A percentile compares a stretch with the other conserved stretches of the same genome.
Conservation (phyloP, 768 basidiomycete genomes). For the Phanerodontia chrysosporium region DNA sequence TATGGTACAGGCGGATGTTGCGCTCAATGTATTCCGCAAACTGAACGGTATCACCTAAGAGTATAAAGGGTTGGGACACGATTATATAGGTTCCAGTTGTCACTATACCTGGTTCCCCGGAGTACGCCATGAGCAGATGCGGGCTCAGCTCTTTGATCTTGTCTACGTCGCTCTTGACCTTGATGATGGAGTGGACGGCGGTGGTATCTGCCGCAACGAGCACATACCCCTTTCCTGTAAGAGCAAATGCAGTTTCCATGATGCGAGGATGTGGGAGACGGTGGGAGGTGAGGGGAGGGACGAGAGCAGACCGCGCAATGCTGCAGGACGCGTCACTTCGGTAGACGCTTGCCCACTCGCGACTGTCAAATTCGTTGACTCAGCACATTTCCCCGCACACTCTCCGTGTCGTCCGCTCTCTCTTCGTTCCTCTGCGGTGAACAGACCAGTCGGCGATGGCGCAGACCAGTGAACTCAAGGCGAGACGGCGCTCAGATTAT, state of each 20-base stretch:
- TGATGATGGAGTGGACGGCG: slow-evolving; percentile 87
- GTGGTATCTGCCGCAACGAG: slow-evolving; percentile 90
- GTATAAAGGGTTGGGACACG: background rate
- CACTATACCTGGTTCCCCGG: slow-evolving; percentile 84
- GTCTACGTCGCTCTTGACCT: slow-evolving; percentile 96
- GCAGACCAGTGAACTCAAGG: slow-evolving; percentile 4
- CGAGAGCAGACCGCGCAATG: slow-evolving; percentile 7
- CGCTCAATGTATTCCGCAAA: slow-evolving; percentile 96
- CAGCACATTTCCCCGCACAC: background rate
- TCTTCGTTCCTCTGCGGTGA: background rate
- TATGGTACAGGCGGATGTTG: slow-evolving; percentile 94
- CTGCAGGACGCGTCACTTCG: slow-evolving; percentile 17
- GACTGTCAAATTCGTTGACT: background rate
- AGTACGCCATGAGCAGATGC: slow-evolving; percentile 91
- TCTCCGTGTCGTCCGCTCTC: background rate
- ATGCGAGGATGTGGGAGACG: background rate
- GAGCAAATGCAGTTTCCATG: slow-evolving; percentile 91
- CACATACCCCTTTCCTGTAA: slow-evolving; percentile 91
- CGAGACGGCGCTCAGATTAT: slow-evolving; percentile 48
- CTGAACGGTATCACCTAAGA: slow-evolving; percentile 87
- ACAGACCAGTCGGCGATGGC: background rate
- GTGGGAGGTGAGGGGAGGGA: slow-evolving; percentile 2
- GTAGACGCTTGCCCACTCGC: slow-evolving; percentile 5
- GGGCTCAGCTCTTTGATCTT: slow-evolving; percentile 91
- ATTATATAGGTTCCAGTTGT: no score